Evolutionary conservation across 2,329 filamentous ascomycete species (phyloP), one percentile per base, ranked within the genome.

Genomic region (Exophiala calicioides): DNA sequence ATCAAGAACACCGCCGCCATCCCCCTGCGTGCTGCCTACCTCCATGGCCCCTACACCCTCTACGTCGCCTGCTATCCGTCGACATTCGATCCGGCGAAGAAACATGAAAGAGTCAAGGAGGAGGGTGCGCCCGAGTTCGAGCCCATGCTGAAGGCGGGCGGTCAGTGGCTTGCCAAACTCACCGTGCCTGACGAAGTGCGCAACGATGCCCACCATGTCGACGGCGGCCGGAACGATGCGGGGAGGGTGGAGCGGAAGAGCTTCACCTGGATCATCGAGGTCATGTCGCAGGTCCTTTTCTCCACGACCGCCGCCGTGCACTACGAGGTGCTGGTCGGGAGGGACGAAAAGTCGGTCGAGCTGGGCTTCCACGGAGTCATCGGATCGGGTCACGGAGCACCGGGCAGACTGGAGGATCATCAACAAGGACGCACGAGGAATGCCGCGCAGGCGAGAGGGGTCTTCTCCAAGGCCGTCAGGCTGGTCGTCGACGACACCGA

Each of bases 121-220:
- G 84, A 90, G 70, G 88, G 88, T 35, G 78, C 85, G 1, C 93
- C 93, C 12, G 87, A 95, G 60, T 98, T 93, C 62, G 93, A 98
- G 69, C 91, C 93, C 35, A 91, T 95, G 74, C 79, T 98, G 63
- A 97, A 97, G 74, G 90, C 93, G 6, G 93, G 90, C 21, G 90
- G 89, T 5, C 82, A 79, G 34, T 98, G 90, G 86, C 81, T 83
- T 59, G 86, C 88, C 47, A 81, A 84, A 62, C 78, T 98, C 55
- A 76, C 81, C 4, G 84, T 98, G 0, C 91, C 91, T 0, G 85
- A 91, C 44, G 74, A 84, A 53, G 85, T 93, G 50, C 78, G 88
- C 36, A 58, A 62, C 31, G 55, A 58, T 41, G 51, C 47, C 24
- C 32, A 49, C 13, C 45, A 44, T 30, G 29, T 10, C n/a, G 41